Evolutionary conservation across 2,329 filamentous ascomycete species (phyloP).

Genomic region (Alternaria longipes): DNA sequence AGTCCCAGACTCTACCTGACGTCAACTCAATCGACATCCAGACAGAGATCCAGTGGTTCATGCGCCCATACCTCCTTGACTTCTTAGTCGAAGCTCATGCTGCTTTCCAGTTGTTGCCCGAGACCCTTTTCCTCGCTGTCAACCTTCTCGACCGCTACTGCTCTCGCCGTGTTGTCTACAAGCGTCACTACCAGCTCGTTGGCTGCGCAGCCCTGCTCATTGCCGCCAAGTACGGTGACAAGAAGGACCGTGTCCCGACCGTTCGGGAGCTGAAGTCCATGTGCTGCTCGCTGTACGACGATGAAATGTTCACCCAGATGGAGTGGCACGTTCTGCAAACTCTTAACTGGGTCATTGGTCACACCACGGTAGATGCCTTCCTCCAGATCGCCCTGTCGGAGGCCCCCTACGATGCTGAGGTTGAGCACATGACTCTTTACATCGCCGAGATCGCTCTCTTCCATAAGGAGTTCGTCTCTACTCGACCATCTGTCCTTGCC

Average conservation of each 20-base stretch:
- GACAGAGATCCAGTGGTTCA: slow-evolving; percentile 99
- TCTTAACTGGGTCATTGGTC: slow-evolving; percentile 93
- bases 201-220: slow-evolving; percentile 96
- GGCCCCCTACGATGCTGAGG: slow-evolving; percentile 77
- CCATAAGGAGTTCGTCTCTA: slow-evolving; percentile 95
- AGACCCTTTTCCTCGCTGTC: slow-evolving; percentile 94
- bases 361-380: slow-evolving; percentile 95
- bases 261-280: slow-evolving; percentile 98
- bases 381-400: slow-evolving; percentile 86
- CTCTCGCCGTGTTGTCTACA: slow-evolving; percentile 96
- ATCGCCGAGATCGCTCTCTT: slow-evolving; percentile 95
- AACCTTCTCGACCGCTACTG: slow-evolving; percentile 98
- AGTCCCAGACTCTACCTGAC: slow-evolving; percentile 92
- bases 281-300: slow-evolving; percentile 98
- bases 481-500: slow-evolving; percentile 89
- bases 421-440: slow-evolving; percentile 94
- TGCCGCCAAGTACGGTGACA: slow-evolving; percentile 97
- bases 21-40: slow-evolving; percentile 99
- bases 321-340: slow-evolving; percentile 99
- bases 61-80: slow-evolving; percentile 97
- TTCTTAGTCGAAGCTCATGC: slow-evolving; percentile 97
- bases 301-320: slow-evolving; percentile 99
- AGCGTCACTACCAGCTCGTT: slow-evolving; percentile 97
- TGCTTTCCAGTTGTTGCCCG: slow-evolving; percentile 90
- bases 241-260: slow-evolving; percentile 97